A percentile compares a stretch with the other conserved stretches of the same genome.
Conservation (phyloP, 306 rosid species). For the Boehmeria nivea region DNA sequence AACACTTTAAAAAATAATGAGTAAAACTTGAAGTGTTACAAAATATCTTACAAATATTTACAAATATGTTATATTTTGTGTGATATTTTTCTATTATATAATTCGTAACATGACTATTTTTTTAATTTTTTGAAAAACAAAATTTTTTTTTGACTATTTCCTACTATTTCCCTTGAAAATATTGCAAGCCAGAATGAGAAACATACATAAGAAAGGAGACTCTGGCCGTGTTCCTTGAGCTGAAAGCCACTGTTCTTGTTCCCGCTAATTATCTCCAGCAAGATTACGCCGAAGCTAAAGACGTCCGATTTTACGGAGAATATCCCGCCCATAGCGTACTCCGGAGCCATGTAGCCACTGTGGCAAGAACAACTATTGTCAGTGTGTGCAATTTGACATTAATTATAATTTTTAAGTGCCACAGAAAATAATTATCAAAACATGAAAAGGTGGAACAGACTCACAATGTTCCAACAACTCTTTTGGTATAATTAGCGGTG, state of each 20-base stretch:
- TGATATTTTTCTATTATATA: no score
- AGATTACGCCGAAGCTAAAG: constrained; percentile 44
- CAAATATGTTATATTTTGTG: no score
- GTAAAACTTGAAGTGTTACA: no score
- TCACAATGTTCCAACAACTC: constrained; percentile 57
- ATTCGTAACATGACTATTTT: no score
- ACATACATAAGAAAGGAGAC: constrained; percentile 34
- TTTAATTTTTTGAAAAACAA: no score
- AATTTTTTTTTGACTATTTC: no score
- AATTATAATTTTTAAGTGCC: background rate
- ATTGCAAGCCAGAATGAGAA: no score
- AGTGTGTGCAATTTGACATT: background rate
- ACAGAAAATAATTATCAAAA: background rate
- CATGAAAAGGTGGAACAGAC: background rate
- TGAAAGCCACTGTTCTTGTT: constrained; percentile 38
- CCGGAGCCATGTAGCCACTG: constrained; percentile 43
- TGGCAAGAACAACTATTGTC: background rate
- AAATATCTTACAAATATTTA: no score
- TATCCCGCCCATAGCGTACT: constrained; percentile 46
- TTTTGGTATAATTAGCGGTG: constrained; percentile 39
- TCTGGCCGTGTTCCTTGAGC: constrained; percentile 26
- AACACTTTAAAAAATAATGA: no score
- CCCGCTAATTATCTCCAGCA: constrained; percentile 43
- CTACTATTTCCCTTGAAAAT: no score
- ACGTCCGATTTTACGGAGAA: constrained; percentile 44